Percentiles rank a stretch among this genome's conserved stretches.
Evolutionary conservation across 2,329 filamentous ascomycete species (phyloP).

Genomic region (Fusarium subglutinans): DNA sequence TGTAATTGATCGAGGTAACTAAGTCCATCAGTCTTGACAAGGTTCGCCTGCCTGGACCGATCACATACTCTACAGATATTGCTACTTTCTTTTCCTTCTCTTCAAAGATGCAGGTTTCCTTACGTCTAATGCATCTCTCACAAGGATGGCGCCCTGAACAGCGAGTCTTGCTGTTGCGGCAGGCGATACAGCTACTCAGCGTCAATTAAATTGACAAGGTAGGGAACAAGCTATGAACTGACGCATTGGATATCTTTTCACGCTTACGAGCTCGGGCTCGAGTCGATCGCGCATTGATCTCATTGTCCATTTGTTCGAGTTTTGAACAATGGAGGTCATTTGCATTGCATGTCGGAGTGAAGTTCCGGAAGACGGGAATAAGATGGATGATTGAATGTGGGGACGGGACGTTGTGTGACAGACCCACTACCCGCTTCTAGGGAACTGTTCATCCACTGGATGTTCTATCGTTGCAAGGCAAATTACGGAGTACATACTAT

Average conservation of each 20-base stretch:
- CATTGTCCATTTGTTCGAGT: not conserved
- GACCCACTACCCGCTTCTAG: not conserved
- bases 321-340: not conserved
- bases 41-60: no score
- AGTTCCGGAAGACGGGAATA: not conserved
- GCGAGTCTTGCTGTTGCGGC: conserved; percentile 32
- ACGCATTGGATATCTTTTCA: conserved; percentile 24
- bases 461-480: not conserved
- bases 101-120: conserved; percentile 27
- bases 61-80: conserved; percentile 22
- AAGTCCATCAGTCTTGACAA: not conserved
- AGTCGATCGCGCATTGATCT: not conserved
- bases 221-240: not conserved
- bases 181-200: conserved; percentile 19
- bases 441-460: not conserved
- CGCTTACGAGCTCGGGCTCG: conserved; percentile 1
- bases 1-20: conserved; percentile 33
- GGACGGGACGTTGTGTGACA: not conserved
- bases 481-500: not conserved
- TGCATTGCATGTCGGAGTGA: not conserved
- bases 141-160: conserved; percentile 31
- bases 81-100: conserved; percentile 32
- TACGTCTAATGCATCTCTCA: conserved; percentile 27
- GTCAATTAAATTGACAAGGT: not conserved
- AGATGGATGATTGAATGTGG: not conserved